These are phyloP conservation scores for Trichoderma polysporum DNA, from an alignment of 2,329 filamentous ascomycete species.

Conservation along the genomic window DNA sequence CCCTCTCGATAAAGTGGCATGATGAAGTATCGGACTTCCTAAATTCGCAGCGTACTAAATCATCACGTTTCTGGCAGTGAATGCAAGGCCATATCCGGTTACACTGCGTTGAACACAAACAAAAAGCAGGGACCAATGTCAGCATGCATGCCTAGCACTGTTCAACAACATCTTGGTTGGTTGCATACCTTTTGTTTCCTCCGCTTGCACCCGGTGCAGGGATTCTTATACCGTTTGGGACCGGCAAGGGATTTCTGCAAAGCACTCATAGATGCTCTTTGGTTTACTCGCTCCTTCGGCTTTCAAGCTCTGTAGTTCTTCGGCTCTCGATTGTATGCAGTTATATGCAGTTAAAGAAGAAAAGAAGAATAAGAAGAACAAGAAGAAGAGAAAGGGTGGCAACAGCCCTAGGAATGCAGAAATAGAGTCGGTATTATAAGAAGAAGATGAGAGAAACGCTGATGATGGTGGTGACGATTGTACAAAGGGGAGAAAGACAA, in stretches of 20 bases:
- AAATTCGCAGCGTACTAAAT: slow-evolving; percentile 26
- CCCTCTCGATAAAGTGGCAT: slow-evolving; percentile 29
- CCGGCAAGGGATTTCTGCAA: background rate
- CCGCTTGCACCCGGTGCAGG: slow-evolving; percentile 46
- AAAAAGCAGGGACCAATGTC: background rate
- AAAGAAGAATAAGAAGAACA: background rate
- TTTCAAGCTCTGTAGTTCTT: background rate
- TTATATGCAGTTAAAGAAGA: background rate
- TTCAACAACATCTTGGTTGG: background rate
- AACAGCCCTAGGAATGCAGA: no score
- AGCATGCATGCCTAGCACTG: background rate
- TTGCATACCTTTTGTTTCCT: slow-evolving; percentile 39
- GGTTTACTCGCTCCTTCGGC: background rate
- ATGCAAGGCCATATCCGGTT: slow-evolving; percentile 37
- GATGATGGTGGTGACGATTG: background rate
- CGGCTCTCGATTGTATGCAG: background rate
- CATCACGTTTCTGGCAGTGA: slow-evolving; percentile 33
- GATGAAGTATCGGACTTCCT: background rate
- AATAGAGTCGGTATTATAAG: no score
- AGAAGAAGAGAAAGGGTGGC: no score
- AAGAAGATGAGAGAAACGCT: background rate
- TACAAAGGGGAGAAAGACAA: background rate
- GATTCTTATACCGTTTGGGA: background rate
- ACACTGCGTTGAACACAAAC: slow-evolving; percentile 27
- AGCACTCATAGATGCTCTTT: background rate